These are phyloP conservation scores for Heritiera littoralis DNA, from an alignment of 345 rosid genomes.

Conservation along the genomic window DNA sequence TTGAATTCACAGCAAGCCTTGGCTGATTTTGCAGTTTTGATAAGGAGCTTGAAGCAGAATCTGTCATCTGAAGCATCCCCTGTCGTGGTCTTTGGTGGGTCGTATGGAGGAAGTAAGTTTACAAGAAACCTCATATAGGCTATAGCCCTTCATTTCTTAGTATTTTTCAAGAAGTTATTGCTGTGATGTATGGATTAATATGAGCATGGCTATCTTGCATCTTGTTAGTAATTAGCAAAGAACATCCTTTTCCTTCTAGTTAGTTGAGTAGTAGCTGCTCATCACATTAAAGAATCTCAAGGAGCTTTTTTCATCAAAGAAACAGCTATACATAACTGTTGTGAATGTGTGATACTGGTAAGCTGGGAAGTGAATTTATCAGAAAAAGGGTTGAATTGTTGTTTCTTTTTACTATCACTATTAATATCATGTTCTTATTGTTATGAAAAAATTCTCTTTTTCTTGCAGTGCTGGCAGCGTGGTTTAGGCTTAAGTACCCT, in stretches of 20 bases:
- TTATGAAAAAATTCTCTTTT: neutral
- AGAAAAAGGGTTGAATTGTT: neutral
- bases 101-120: constrained; percentile 84
- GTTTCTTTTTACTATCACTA: neutral
- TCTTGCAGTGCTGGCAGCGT: constrained; percentile 76
- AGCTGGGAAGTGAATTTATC: neutral
- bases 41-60: constrained; percentile 73
- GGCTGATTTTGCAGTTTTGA: constrained; percentile 72
- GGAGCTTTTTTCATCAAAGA: neutral
- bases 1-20: constrained; percentile 77
- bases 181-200: neutral
- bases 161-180: neutral
- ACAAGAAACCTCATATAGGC: neutral
- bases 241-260: neutral
- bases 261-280: neutral
- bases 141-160: neutral
- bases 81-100: constrained; percentile 83
- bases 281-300: neutral
- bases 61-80: constrained; percentile 75
- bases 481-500: constrained; percentile 87
- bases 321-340: neutral
- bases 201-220: neutral
- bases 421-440: neutral
- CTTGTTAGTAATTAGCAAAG: neutral
- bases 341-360: neutral